Evolutionary conservation across 495 filamentous ascomycete species (phyloP).

Genomic region (Talaromyces proteolyticus): DNA sequence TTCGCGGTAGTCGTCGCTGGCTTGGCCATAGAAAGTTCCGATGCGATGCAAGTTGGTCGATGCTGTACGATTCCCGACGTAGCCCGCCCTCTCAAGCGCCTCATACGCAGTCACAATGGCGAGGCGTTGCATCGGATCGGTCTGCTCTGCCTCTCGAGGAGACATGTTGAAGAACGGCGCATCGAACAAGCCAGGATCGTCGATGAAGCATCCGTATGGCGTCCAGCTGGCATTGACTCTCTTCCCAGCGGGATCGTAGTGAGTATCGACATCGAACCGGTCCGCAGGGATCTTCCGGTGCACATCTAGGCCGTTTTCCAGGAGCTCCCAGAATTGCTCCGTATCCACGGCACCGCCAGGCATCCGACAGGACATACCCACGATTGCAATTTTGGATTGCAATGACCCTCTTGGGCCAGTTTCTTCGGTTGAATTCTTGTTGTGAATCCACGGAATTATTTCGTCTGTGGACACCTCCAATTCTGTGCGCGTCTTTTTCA

Average conservation of each 20-base stretch:
- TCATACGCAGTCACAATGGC: constrained; percentile 30
- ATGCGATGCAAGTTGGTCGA: constrained; percentile 15
- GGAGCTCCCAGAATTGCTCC: constrained; percentile 34
- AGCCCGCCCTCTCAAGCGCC: constrained; percentile 28
- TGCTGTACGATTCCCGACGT: constrained; percentile 14
- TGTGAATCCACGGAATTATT: constrained; percentile 4
- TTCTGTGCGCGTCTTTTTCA: neutral
- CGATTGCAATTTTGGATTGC: constrained; percentile 33
- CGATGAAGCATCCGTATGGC: constrained; percentile 30
- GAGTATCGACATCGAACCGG: constrained; percentile 36
- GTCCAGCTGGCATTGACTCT: constrained; percentile 22
- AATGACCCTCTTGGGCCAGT: constrained; percentile 1
- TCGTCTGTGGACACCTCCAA: constrained; percentile 1
- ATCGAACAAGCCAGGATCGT: constrained; percentile 25
- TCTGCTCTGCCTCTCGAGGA: constrained; percentile 18
- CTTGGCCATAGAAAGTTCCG: constrained; percentile 29
- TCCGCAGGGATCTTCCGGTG: constrained; percentile 28
- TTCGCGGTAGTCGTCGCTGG: constrained; percentile 24
- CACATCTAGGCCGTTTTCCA: constrained; percentile 33
- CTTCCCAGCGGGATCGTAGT: constrained; percentile 37
- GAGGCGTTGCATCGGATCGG: constrained; percentile 25
- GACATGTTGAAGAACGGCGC: constrained; percentile 28
- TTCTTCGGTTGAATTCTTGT: neutral
- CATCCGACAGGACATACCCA: constrained; percentile 34
- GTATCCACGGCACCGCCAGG: constrained; percentile 23